These are phyloP conservation scores for Monosporozyma aquatica DNA, from an alignment of 805 yeast genomes.

Conservation along the genomic window DNA sequence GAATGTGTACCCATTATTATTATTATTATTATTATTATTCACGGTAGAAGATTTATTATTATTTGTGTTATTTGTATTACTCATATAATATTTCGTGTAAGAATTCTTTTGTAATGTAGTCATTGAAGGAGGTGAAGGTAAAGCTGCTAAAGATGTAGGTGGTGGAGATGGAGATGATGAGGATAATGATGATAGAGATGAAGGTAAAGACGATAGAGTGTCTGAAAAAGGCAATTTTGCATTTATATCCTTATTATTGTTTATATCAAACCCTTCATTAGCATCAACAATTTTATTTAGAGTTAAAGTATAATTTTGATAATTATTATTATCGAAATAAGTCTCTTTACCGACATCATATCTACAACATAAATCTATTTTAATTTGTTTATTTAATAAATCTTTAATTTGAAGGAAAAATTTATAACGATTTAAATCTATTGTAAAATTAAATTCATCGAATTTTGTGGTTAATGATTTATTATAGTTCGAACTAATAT, in stretches of 20 bases:
- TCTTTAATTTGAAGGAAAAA: conserved; percentile 21
- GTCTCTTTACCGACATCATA: conserved; percentile 30
- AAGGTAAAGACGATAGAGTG: not conserved
- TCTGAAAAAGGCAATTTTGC: not conserved
- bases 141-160: not conserved
- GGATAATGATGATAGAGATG: not conserved
- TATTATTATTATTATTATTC: not conserved
- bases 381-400: conserved; percentile 13
- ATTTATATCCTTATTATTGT: not conserved
- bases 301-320: conserved; percentile 25
- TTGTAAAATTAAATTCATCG: conserved; percentile 27
- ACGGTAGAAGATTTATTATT: too few relatives aligned
- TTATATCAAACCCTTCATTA: not conserved
- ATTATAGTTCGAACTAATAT: conserved; percentile 20
- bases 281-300: conserved; percentile 1
- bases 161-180: conserved; percentile 1
- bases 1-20: not conserved
- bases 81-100: not conserved
- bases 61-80: not conserved
- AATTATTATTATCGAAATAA: conserved; percentile 30
- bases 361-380: conserved; percentile 26
- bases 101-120: conserved; percentile 1
- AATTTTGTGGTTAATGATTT: conserved; percentile 19
- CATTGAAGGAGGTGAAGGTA: not conserved
- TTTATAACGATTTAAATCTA: conserved; percentile 24